Conservation (phyloP, 1,139 yeast genomes). For the Kluyveromyces sp. region DNA sequence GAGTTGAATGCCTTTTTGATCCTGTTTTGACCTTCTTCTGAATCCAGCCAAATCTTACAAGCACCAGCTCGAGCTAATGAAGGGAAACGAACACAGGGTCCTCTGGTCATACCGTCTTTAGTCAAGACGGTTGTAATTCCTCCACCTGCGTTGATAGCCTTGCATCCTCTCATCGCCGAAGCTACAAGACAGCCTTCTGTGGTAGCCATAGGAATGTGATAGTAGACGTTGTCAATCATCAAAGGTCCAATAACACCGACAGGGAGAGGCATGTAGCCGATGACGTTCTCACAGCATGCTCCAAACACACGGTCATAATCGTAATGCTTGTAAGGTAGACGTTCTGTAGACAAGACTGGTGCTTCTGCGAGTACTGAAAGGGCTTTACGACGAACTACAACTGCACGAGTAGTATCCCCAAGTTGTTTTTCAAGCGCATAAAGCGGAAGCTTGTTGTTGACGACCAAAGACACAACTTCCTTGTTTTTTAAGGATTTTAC, state of each 20-base stretch:
- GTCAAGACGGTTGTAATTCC: conserved; percentile 90
- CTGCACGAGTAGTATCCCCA: conserved; percentile 85
- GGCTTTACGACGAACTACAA: conserved; percentile 83
- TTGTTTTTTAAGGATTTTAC: conserved; percentile 59
- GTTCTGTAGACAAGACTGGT: conserved; percentile 63
- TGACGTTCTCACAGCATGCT: conserved; percentile 97
- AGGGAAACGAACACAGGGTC: conserved; percentile 92
- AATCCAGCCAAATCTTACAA: conserved; percentile 91
- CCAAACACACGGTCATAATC: conserved; percentile 96
- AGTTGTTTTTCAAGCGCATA: conserved; percentile 92
- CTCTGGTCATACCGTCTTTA: conserved; percentile 98
- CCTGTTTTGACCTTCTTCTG: conserved; percentile 80
- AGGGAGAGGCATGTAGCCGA: conserved; percentile 93
- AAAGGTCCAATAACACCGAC: conserved; percentile 98
- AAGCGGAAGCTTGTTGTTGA: conserved; percentile 74
- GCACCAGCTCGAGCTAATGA: conserved; percentile 82
- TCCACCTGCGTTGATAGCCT: conserved; percentile 95
- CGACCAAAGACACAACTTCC: conserved; percentile 67
- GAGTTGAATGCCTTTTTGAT: conserved; percentile 91
- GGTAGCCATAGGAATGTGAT: conserved; percentile 97
- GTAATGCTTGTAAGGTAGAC: conserved; percentile 73
- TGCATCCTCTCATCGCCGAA: conserved; percentile 97
- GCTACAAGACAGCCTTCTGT: conserved; percentile 99
- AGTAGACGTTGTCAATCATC: conserved; percentile 77
- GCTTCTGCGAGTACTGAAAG: conserved; percentile 78